Conservation (phyloP, 179 eudicot genomes). For the Actinidia arguta region DNA sequence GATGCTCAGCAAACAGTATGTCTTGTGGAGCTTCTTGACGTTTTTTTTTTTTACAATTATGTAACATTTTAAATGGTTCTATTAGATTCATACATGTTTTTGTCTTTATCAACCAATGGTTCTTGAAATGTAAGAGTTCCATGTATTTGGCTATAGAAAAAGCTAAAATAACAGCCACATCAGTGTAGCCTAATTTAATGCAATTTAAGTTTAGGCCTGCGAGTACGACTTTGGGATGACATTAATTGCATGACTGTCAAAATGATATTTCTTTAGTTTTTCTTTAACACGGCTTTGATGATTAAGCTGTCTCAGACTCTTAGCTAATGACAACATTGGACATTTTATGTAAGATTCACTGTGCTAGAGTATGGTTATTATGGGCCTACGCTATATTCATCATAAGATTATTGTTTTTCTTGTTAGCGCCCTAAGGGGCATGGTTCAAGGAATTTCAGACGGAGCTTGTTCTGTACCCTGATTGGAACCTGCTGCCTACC, state of each 20-base stretch:
- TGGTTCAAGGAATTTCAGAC: constrained; percentile 59
- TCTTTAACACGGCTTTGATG: background rate
- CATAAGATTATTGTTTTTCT: constrained; percentile 41
- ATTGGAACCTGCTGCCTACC: constrained; percentile 75
- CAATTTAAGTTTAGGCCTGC: background rate
- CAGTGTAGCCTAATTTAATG: constrained; percentile 4
- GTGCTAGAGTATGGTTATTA: constrained; percentile 12
- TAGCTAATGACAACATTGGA: background rate
- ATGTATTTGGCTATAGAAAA: no score
- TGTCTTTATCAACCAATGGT: constrained; percentile 2
- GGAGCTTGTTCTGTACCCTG: constrained; percentile 59
- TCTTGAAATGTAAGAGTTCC: no score
- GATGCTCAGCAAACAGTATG: constrained; percentile 99
- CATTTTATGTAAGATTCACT: constrained; percentile 1
- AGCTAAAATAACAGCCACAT: no score
- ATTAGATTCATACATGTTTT: constrained; percentile 8
- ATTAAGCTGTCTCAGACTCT: background rate
- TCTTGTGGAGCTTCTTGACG: constrained; percentile 19
- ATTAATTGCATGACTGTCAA: background rate
- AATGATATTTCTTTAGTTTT: background rate
- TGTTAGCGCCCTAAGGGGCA: constrained; percentile 51
- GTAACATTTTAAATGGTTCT: constrained; percentile 1
- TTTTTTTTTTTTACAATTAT: background rate
- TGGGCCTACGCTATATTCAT: constrained; percentile 33
- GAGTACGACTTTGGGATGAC: background rate